Evolutionary conservation across 169 alveolate genomes (phyloP), one percentile per base, ranked within the genome.

Genomic region (Ichthyophthirius multifiliis): DNA sequence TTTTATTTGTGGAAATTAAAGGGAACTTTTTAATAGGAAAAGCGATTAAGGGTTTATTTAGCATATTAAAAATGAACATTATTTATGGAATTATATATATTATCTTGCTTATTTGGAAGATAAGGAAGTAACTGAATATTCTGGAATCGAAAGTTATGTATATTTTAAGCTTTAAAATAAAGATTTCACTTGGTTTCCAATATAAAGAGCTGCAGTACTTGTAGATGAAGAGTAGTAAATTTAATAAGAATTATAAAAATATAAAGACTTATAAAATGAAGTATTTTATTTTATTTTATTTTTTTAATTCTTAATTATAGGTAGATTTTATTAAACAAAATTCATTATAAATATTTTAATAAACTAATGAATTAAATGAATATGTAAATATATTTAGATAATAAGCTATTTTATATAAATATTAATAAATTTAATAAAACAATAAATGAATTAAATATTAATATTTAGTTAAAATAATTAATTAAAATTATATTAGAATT

Each of bases 61-160:
- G 16, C 96, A 92, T 75, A 77, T 83, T 35, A 48, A 55, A 46
- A 75, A 92, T 43, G 91, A 84, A 43, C 96, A 92, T 80, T 84
- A 84, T 75, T 81, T 89, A 44, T 86, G 88, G 75, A 88, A 88
- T 85, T 92, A 92, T 83, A 86, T 92, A 16, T 90, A 89, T 82
- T 92, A 89, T 83, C 77, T 89, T 35, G 89, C 90, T 71, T 92
- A 89, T 81, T 81, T 92, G 32, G 86, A 90, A 39, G 94, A 89
- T 34, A 92, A 89, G 73, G 91, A 89, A 30, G 85, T 83, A 20
- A 84, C 83, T 32, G 95, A 89, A 71, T 88, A 89, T 67, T 86
- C 95, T 23, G 96, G 94, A 6, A 64, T 89, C 9, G 96, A 92
- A 73, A 79, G 89, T 41, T 92, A 89, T 83, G 90, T 92, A 15